Evolutionary conservation across 495 filamentous ascomycete genomes (phyloP).

Genomic region (Penicillium malachiteum): DNA sequence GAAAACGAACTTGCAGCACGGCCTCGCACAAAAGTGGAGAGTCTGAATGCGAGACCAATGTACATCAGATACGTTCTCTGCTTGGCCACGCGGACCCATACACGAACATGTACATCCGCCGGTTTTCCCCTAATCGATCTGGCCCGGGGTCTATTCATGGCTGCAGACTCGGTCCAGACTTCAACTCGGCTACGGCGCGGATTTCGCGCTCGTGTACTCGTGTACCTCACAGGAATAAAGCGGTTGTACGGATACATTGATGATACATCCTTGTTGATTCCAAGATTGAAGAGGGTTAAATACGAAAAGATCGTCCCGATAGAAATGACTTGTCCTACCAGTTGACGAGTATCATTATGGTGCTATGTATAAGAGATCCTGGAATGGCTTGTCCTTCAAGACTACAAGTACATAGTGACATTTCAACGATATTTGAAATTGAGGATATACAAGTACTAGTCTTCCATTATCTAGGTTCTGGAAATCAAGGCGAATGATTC

Average conservation of each 20-base stretch:
- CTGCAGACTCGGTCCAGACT: conserved; percentile 27
- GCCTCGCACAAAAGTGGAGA: conserved; percentile 21
- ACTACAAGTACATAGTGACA: too few species aligned
- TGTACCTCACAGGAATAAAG: conserved; percentile 10
- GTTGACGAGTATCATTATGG: too few species aligned
- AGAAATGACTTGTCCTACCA: background rate
- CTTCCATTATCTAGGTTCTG: conserved; percentile 11
- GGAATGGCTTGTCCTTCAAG: too few species aligned
- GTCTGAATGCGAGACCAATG: conserved; percentile 6
- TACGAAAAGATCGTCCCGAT: too few species aligned
- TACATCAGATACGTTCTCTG: conserved; percentile 16
- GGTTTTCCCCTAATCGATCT: conserved; percentile 18
- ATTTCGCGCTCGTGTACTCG: conserved; percentile 13
- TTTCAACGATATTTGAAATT: too few species aligned
- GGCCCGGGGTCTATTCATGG: background rate
- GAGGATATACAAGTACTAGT: background rate
- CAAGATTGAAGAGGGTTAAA: too few species aligned
- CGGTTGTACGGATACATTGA: background rate
- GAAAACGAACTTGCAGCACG: conserved; percentile 22
- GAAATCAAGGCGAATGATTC: conserved; percentile 12
- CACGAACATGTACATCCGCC: conserved; percentile 9
- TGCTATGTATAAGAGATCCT: too few species aligned
- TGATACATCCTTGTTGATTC: background rate
- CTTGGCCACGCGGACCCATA: conserved; percentile 23
- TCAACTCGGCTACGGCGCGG: conserved; percentile 11